phyloP scores from a whole-genome alignment of 164 flowering plant species.

The Santalum album region DNA sequence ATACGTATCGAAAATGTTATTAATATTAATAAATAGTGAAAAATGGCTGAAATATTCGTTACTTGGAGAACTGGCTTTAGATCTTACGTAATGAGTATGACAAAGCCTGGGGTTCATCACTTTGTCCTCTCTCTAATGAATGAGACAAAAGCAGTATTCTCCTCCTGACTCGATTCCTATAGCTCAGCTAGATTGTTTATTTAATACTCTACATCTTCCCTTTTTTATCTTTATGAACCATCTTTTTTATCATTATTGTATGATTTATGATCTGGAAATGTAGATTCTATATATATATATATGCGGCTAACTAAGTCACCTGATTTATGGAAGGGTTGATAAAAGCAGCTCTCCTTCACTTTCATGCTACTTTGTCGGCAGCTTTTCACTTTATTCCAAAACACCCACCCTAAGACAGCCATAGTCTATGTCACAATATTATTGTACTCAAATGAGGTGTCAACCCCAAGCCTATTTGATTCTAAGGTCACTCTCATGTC shows the following conservation, averaged over 20 bases:
- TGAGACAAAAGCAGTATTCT: constrained; percentile 49
- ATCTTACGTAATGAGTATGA: constrained; percentile 14
- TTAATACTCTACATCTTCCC: neutral
- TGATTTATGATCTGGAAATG: neutral
- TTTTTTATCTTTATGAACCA: neutral
- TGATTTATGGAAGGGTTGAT: neutral
- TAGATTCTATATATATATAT: neutral
- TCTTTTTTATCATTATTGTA: neutral
- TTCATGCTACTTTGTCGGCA: constrained; percentile 27
- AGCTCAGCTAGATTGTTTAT: neutral
- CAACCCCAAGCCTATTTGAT: too few species aligned
- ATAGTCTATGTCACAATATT: too few species aligned
- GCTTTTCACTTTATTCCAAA: constrained; percentile 64
- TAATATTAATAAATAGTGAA: too few species aligned
- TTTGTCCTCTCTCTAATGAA: constrained; percentile 23
- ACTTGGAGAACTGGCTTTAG: constrained; percentile 29
- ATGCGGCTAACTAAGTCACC: too few species aligned
- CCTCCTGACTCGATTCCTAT: constrained; percentile 14
- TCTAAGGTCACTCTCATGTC: too few species aligned
- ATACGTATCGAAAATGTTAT: too few species aligned
- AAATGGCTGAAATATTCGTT: constrained; percentile 37
- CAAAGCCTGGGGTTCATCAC: constrained; percentile 21
- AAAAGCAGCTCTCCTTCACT: neutral
- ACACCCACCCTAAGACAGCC: neutral
- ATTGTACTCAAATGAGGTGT: too few species aligned